Evolutionary conservation across 148 eudicot species (phyloP).

Genomic region (Rhododendron henanense): DNA sequence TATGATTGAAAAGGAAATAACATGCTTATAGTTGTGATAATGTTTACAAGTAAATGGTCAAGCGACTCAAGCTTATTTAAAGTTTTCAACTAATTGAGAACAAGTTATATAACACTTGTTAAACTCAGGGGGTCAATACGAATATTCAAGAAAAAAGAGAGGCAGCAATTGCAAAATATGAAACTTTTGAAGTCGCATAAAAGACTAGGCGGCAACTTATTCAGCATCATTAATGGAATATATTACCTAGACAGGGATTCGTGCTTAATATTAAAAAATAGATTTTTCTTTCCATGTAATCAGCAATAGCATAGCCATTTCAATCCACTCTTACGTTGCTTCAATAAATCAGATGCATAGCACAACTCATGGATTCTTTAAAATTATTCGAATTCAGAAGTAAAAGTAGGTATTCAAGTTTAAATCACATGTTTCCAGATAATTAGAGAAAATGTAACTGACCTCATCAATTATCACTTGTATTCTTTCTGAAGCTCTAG

Average conservation of each 20-base stretch:
- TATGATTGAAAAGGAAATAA: neutral
- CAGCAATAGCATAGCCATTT: neutral
- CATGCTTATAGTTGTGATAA: neutral
- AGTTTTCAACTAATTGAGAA: neutral
- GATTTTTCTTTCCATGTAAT: neutral
- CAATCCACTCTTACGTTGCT: neutral
- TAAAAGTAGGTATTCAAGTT: neutral
- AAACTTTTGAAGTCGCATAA: neutral
- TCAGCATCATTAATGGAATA: neutral
- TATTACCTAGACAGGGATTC: neutral
- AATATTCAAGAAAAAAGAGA: neutral
- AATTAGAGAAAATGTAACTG: constrained; percentile 1
- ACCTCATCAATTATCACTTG: constrained; percentile 20
- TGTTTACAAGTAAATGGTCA: neutral
- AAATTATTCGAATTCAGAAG: neutral
- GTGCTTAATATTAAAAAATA: neutral
- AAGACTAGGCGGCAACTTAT: neutral
- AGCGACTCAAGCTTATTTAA: neutral
- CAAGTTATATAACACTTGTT: neutral
- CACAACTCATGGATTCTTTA: neutral
- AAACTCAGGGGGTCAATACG: neutral
- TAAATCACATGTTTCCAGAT: neutral
- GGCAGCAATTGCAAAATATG: neutral
- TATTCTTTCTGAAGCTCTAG: constrained; percentile 23
- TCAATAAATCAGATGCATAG: neutral